Percentiles rank a stretch among this genome's conserved stretches.
phyloP scores from a whole-genome alignment of 208 protist genomes.

The Crithidia sp. region DNA sequence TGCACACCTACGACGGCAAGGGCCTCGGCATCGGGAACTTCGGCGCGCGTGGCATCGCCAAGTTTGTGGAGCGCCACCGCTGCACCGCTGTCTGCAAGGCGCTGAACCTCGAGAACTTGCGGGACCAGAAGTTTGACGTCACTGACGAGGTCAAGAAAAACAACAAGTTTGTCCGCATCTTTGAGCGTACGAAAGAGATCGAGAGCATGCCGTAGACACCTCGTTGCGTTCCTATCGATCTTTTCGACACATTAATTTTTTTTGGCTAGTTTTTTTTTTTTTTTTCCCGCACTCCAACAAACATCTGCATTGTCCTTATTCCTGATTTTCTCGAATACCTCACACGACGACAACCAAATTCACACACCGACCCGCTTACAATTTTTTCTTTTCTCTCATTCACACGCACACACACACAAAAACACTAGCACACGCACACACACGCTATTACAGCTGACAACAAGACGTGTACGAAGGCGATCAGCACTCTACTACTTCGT shows the following conservation, averaged over 20 bases:
- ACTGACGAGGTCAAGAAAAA: constrained; percentile 24
- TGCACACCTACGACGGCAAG: constrained; percentile 66
- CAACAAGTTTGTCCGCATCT: constrained; percentile 20
- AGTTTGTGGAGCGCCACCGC: constrained; percentile 50
- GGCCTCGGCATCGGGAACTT: constrained; percentile 76
- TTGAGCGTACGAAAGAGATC: constrained; percentile 27
- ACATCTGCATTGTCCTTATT: not conserved
- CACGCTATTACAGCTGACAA: too few relatives aligned
- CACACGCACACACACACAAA: too few relatives aligned
- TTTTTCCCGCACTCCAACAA: not conserved
- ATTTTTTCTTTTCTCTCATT: too few relatives aligned
- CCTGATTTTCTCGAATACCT: not conserved
- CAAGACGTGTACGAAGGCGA: too few relatives aligned
- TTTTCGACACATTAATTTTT: not conserved
- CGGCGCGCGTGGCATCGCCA: constrained; percentile 56
- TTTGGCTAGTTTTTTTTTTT: not conserved
- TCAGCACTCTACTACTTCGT: too few relatives aligned
- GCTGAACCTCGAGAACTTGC: constrained; percentile 37
- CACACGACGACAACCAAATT: too few relatives aligned
- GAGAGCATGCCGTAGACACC: constrained; percentile 7
- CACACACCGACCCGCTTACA: too few relatives aligned
- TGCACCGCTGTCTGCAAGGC: constrained; percentile 66
- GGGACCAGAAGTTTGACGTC: constrained; percentile 11
- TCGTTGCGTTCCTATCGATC: not conserved
- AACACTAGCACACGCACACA: too few relatives aligned